phyloP scores from a whole-genome alignment of 2,329 filamentous ascomycete species.

The Diaporthe caulivora region DNA sequence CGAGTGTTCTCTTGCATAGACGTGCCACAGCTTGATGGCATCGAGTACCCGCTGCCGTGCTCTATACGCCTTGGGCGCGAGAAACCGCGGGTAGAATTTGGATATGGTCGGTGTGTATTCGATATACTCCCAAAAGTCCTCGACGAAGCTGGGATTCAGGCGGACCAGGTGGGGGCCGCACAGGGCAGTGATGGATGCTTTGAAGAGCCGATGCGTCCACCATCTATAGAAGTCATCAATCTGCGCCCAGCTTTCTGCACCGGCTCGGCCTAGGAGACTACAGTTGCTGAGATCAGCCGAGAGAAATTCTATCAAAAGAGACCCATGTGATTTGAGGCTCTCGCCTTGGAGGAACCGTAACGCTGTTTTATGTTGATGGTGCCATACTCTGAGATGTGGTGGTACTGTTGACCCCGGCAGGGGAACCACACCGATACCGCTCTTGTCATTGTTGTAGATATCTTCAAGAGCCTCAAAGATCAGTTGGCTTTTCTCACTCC shows the following conservation, averaged over 20 bases:
- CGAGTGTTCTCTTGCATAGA: not conserved
- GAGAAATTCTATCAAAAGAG: not conserved
- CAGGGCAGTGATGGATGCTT: not conserved
- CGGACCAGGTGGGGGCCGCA: not conserved
- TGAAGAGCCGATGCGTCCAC: not conserved
- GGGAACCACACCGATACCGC: not conserved
- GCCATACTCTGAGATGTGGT: not conserved
- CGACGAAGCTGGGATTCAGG: not conserved
- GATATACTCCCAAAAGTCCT: constrained; percentile 5
- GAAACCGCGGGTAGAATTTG: not conserved
- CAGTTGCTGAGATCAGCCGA: not conserved
- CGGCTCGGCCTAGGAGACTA: not conserved
- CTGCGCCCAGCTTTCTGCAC: not conserved
- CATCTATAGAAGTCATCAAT: not conserved
- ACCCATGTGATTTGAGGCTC: not conserved
- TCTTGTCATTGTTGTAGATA: not conserved
- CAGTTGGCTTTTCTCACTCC: not conserved
- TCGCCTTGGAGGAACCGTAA: not conserved
- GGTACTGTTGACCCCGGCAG: not conserved
- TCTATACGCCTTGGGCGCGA: not conserved
- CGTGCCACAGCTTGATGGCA: constrained; percentile 6
- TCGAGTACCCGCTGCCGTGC: not conserved
- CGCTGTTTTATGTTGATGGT: not conserved
- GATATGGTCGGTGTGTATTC: not conserved
- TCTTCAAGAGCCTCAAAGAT: not conserved